A percentile compares a stretch with the other conserved stretches of the same genome.
Conservation (phyloP, 2,329 filamentous ascomycete genomes). For the Penicillium carneum region DNA sequence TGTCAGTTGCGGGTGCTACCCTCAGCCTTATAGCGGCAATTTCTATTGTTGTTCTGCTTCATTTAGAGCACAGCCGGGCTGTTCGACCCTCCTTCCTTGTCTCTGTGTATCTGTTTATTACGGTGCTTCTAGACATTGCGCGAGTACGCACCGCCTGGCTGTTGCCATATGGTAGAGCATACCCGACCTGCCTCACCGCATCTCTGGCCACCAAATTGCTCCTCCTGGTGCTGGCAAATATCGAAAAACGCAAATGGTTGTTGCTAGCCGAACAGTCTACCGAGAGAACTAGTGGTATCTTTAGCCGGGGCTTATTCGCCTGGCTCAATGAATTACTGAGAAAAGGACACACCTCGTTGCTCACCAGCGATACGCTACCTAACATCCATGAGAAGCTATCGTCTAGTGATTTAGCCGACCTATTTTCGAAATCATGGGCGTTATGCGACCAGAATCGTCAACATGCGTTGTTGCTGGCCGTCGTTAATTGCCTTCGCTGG, state of each 20-base stretch:
- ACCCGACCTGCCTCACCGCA: conserved; percentile 46
- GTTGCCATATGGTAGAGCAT: conserved; percentile 33
- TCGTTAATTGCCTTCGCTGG: conserved; percentile 28
- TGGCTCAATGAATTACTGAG: conserved; percentile 49
- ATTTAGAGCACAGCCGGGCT: conserved; percentile 39
- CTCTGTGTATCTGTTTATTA: conserved; percentile 52
- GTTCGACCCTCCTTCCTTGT: conserved; percentile 43
- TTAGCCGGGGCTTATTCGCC: conserved; percentile 54
- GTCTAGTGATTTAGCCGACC: conserved; percentile 6
- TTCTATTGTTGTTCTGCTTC: conserved; percentile 26
- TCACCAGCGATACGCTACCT: conserved; percentile 19
- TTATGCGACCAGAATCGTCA: conserved; percentile 13
- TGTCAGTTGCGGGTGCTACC: conserved; percentile 10
- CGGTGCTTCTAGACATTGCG: conserved; percentile 52
- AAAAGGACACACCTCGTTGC: conserved; percentile 21
- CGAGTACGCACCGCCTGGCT: conserved; percentile 52
- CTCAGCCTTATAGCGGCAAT: conserved; percentile 32
- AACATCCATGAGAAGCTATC: conserved; percentile 20
- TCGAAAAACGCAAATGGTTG: conserved; percentile 46
- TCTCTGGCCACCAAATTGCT: conserved; percentile 48
- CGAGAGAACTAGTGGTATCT: conserved; percentile 57
- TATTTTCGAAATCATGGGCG: conserved; percentile 18
- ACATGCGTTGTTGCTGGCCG: conserved; percentile 23
- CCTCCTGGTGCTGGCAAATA: conserved; percentile 49
- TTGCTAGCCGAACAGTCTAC: conserved; percentile 46